A percentile compares a stretch with the other conserved stretches of the same genome.
These are phyloP conservation scores for Nicotiana attenuata DNA, from an alignment of 257 asterid species.

Conservation along the genomic window DNA sequence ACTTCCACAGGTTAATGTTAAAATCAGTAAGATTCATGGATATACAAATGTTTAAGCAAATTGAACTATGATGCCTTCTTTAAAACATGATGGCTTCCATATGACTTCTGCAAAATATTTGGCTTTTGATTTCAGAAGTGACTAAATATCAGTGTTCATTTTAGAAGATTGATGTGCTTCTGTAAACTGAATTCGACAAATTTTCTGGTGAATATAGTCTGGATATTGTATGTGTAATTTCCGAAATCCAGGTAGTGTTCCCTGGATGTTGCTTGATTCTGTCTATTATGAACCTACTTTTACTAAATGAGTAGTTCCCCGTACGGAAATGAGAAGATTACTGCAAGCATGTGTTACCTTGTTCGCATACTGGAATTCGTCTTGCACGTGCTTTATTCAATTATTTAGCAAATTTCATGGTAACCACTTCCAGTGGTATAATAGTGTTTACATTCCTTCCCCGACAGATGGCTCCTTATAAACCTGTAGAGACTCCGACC, in stretches of 20 bases:
- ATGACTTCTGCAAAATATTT: neutral
- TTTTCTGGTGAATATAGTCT: neutral
- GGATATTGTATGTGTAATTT: neutral
- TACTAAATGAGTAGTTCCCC: neutral
- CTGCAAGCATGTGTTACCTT: neutral
- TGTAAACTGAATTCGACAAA: neutral
- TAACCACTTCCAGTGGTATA: neutral
- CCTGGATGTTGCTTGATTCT: neutral
- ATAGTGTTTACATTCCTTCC: neutral
- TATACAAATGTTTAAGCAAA: too few species aligned
- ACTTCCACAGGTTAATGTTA: too few species aligned
- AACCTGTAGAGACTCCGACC: conserved; percentile 29
- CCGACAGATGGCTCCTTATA: conserved; percentile 52
- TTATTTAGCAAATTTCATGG: neutral
- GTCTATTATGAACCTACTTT: neutral
- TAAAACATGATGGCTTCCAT: neutral
- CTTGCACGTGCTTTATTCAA: neutral
- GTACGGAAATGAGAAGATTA: neutral
- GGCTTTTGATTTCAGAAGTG: neutral
- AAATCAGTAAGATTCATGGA: too few species aligned
- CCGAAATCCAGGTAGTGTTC: neutral
- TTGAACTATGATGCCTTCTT: neutral
- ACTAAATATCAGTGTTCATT: neutral
- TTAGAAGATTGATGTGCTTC: neutral
- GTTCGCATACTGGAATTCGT: neutral